These are phyloP conservation scores for Triticum dicoccoides DNA, from an alignment of 176 grass and related monocot species.

Conservation along the genomic window DNA sequence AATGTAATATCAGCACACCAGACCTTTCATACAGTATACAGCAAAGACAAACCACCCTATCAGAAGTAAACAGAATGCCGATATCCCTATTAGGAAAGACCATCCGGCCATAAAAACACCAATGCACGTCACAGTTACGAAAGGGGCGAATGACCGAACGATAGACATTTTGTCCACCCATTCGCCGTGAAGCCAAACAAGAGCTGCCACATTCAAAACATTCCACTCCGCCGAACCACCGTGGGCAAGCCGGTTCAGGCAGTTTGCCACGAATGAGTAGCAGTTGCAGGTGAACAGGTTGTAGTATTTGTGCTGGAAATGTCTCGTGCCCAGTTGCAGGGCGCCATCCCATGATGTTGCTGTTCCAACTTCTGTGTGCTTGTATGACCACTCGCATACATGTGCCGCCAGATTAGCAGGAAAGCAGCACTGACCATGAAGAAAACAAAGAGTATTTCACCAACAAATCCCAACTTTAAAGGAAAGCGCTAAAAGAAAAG, in stretches of 20 bases:
- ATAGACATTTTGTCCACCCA: conserved; percentile 79
- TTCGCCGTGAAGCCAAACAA: conserved; percentile 66
- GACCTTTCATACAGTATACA: conserved; percentile 62
- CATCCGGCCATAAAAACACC: conserved; percentile 79
- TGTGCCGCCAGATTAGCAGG: conserved; percentile 65
- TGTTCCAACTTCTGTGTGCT: conserved; percentile 60
- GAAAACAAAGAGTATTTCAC: neutral
- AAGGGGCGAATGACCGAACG: conserved; percentile 61
- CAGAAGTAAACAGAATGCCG: conserved; percentile 67
- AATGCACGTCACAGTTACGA: conserved; percentile 51
- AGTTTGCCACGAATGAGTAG: conserved; percentile 72
- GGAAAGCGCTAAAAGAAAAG: neutral
- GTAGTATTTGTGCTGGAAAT: conserved; percentile 86
- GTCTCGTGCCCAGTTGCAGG: conserved; percentile 54
- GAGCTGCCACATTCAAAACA: conserved; percentile 51
- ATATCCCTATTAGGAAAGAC: conserved; percentile 84
- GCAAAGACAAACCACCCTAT: conserved; percentile 78
- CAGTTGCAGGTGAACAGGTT: conserved; percentile 94
- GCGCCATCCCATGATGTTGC: conserved; percentile 83
- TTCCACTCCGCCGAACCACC: conserved; percentile 61
- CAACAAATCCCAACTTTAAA: conserved; percentile 4
- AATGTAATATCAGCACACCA: conserved; percentile 50
- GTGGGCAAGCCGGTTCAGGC: conserved; percentile 67
- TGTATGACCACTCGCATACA: conserved; percentile 60
- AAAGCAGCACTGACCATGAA: conserved; percentile 74